Conservation (phyloP, 2,329 filamentous ascomycete genomes). For the Pseudogymnoascus sp. region DNA sequence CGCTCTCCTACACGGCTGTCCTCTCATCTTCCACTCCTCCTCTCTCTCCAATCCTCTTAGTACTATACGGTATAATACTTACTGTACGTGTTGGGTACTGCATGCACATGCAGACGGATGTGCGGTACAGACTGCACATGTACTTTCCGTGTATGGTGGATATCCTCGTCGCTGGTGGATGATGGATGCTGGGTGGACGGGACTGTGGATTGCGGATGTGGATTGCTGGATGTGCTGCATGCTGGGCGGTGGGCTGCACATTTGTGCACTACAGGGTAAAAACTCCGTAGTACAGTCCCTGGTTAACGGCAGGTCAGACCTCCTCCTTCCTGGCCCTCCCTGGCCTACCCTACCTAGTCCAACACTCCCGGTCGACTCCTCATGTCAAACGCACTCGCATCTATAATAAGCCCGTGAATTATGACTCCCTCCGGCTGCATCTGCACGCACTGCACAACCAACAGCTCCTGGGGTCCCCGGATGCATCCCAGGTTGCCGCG, state of each 20-base stretch:
- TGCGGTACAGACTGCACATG: conserved; percentile 4
- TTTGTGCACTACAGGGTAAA: background rate
- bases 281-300: background rate
- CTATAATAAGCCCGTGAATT: conserved; percentile 9
- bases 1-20: background rate
- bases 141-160: background rate
- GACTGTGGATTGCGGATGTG: background rate
- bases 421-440: background rate
- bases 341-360: background rate
- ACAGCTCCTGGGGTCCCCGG: conserved; percentile 7
- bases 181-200: background rate
- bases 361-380: background rate
- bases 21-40: background rate
- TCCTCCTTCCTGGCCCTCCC: background rate
- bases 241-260: background rate
- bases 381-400: background rate
- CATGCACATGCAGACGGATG: conserved; percentile 6
- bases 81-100: background rate
- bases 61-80: background rate
- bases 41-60: background rate
- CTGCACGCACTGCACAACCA: background rate
- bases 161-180: background rate
- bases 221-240: background rate
- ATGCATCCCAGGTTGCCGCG: conserved; percentile 1
- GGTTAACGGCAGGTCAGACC: conserved; percentile 1